Evolutionary conservation across 2,329 filamentous ascomycete species (phyloP).

Genomic region (Atkinsonella hypoxylon): DNA sequence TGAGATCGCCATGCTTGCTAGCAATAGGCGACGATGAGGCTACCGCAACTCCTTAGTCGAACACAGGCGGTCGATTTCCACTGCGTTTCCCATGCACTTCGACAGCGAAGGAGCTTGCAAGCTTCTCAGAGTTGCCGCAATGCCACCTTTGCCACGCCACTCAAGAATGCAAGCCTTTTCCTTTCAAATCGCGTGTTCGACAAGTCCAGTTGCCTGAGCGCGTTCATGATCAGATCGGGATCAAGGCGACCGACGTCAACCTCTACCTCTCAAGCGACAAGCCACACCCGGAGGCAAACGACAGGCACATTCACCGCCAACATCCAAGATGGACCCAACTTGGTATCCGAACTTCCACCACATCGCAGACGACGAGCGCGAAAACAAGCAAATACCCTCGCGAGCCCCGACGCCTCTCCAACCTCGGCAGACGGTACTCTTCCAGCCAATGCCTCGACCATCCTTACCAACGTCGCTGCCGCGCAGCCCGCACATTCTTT

Average conservation of each 20-base stretch:
- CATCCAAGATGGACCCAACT: slow-evolving; percentile 11
- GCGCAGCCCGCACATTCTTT: slow-evolving; percentile 37
- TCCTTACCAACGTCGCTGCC: slow-evolving; percentile 40
- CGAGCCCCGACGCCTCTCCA: neutral
- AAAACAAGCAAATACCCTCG: slow-evolving; percentile 11
- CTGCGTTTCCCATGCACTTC: slow-evolving; percentile 12
- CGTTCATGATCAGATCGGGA: slow-evolving; percentile 17
- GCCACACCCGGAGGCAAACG: neutral
- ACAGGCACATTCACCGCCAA: slow-evolving; percentile 9
- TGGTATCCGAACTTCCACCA: slow-evolving; percentile 17
- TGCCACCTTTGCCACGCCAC: slow-evolving; percentile 10
- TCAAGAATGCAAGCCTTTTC: slow-evolving; percentile 18
- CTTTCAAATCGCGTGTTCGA: slow-evolving; percentile 25
- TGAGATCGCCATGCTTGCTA: slow-evolving; percentile 16
- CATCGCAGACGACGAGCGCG: slow-evolving; percentile 24
- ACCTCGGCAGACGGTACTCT: slow-evolving; percentile 19
- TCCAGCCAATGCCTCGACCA: slow-evolving; percentile 40
- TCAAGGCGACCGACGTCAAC: slow-evolving; percentile 17
- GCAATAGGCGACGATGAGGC: slow-evolving; percentile 21
- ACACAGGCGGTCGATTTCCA: slow-evolving; percentile 16
- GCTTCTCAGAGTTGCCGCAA: slow-evolving; percentile 11
- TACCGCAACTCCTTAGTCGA: slow-evolving; percentile 19
- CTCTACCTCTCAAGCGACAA: slow-evolving; percentile 11
- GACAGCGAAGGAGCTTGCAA: slow-evolving; percentile 10
- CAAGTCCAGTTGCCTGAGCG: slow-evolving; percentile 25